Base-by-base conservation (phyloP, 2,329 filamentous ascomycete genomes). In the Cadophora gregata region DNA sequence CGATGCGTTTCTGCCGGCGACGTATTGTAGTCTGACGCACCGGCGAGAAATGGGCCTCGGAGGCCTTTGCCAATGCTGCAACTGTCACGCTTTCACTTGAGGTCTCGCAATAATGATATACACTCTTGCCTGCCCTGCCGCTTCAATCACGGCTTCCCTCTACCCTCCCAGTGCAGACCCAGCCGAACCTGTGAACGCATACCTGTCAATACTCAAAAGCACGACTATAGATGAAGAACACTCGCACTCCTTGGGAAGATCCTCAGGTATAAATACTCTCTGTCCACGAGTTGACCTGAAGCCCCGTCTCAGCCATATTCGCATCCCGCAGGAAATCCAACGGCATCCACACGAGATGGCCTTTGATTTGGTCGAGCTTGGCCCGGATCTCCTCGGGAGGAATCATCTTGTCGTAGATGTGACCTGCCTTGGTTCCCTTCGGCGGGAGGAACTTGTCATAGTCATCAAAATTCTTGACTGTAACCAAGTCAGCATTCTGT, bases 331-430 rank as follows among this genome's bases (percentile, higher is more conserved):
- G 79, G 77, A 97, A 98, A 55, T 93, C 87, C 74, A 98, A 78
- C n/a, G 93, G 93, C 89, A 97, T 95, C 92, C 93, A 96, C 7
- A 98, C 95, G 48, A 98, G 79, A 81, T 98, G 95, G 0, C 95
- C 95, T 80, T 88, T 90, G 72, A 98, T 88, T 75, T 90, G 84
- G 73, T 93, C 89, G 59, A 98, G 81, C 78, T 95, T 93, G 71
- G 84, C 78, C 19, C 92, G 85, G 7, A 96, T 88, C 64, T 96
- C 90, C 27, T 89, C 83, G 0, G 88, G 86, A 0, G 91, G 90
- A 77, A 91, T 85, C 78, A 90, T 93, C 66, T 87, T 87, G 77
- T 96, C 93, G 74, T 92, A 97, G 67, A 98, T 84, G 79, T 98
- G 96, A 0, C 96, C 95, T 3, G 93, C 81, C 78, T 93, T 96